phyloP scores from a whole-genome alignment of 352 stramenopile genomes.

The Discostella stelligera region DNA sequence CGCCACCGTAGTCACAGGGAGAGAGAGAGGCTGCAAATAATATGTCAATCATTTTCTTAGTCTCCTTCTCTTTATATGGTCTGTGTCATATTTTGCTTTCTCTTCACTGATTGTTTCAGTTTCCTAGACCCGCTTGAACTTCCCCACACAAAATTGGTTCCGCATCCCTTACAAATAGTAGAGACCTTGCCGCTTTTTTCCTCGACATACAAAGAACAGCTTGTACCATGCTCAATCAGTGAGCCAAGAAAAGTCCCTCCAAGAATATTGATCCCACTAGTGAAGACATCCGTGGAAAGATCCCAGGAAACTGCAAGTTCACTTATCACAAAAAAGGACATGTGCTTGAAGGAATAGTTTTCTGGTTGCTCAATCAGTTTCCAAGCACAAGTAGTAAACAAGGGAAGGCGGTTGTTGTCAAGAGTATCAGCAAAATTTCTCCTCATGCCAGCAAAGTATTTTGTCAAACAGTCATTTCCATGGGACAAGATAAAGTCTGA shows the following conservation, averaged over 20 bases:
- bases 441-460: not conserved
- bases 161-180: not conserved
- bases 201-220: constrained; percentile 8
- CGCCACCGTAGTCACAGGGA: too few relatives aligned
- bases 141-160: constrained; percentile 5
- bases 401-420: not conserved
- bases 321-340: constrained; percentile 4
- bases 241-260: not conserved
- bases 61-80: too few relatives aligned
- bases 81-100: too few relatives aligned
- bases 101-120: too few relatives aligned
- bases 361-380: not conserved
- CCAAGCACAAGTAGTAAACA: constrained; percentile 1
- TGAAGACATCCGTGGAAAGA: not conserved
- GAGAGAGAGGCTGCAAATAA: too few relatives aligned
- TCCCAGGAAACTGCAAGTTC: not conserved
- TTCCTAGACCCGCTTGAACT: too few relatives aligned
- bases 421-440: constrained; percentile 1
- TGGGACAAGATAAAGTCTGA: not conserved
- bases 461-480: not conserved
- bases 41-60: too few relatives aligned
- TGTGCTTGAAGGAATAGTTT: constrained; percentile 1
- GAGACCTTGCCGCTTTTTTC: constrained; percentile 4
- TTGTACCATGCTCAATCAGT: not conserved
- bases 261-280: not conserved